Evolutionary conservation across 2,329 filamentous ascomycete species (phyloP).

Genomic region (Neonectria faginata): DNA sequence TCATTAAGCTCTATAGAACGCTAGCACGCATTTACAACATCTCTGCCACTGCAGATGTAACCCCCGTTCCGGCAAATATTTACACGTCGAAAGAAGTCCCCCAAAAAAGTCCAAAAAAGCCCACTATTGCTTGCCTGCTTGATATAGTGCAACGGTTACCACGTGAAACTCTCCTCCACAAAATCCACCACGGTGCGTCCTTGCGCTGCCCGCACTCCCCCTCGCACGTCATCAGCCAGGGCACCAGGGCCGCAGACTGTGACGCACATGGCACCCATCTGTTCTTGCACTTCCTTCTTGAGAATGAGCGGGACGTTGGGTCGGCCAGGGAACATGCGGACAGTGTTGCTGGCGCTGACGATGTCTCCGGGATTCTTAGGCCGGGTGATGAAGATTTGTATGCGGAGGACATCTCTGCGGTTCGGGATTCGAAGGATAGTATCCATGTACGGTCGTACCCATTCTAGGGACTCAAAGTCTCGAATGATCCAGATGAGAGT

Average conservation of each 20-base stretch:
- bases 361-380: slow-evolving; percentile 88
- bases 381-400: slow-evolving; percentile 90
- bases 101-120: slow-evolving; percentile 22
- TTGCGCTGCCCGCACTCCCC: slow-evolving; percentile 73
- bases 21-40: slow-evolving; percentile 35
- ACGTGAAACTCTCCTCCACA: slow-evolving; percentile 81
- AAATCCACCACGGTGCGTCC: slow-evolving; percentile 77
- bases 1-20: slow-evolving; percentile 35
- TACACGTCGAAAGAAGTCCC: slow-evolving; percentile 46
- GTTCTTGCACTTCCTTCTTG: slow-evolving; percentile 81
- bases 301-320: slow-evolving; percentile 86
- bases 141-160: slow-evolving; percentile 52
- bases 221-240: slow-evolving; percentile 80
- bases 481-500: slow-evolving; percentile 94
- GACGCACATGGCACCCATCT: slow-evolving; percentile 89
- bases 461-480: slow-evolving; percentile 88
- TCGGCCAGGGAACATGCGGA: slow-evolving; percentile 92
- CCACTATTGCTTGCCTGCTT: slow-evolving; percentile 6
- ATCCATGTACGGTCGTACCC: slow-evolving; percentile 90
- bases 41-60: slow-evolving; percentile 36
- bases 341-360: slow-evolving; percentile 78
- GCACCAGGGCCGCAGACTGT: slow-evolving; percentile 82
- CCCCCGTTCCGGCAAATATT: slow-evolving; percentile 42
- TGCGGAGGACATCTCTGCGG: slow-evolving; percentile 83
- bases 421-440: slow-evolving; percentile 80